Evolutionary conservation across 352 stramenopile species (phyloP), one percentile per base, ranked within the genome.

Genomic region (Lagenidium giganteum): DNA sequence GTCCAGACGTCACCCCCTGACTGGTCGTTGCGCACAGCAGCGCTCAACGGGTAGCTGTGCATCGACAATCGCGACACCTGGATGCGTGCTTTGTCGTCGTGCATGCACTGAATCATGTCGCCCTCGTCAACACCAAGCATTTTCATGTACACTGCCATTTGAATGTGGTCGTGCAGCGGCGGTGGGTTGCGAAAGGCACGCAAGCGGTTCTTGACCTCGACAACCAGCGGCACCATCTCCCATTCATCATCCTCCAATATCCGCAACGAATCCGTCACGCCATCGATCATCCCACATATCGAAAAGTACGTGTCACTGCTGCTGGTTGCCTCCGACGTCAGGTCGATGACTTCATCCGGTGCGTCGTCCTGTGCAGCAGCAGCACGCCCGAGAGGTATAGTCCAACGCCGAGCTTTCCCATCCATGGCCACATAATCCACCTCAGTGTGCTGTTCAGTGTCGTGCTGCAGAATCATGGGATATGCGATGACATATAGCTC

Each of bases 91-190:
- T 60, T 32, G 38, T 75, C 58, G 7, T 51, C 33, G 39, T 87
- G 57, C 37, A 87, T 46, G 39, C 72, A 91, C 55, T 91, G 68
- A 16, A 92, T 67, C 36, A 92, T 51, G 42, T 92, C 71, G 14
- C 76, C 79, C 23, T 77, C 52, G 8, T 59, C 42, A 23, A 89
- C 47, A 1, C 46, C 57, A 4, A 89, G 44, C 76, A 92, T 83
- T 51, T 92, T 92, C 57, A 92, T 79, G 50, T 92, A 92, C 17
- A 92, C 61, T 13, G 74, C 76, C 51, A 89, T 69, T 36, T 92
- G 79, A 16, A 92, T 77, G 22, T 83, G 65, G 41, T 92, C 79
- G 42, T 89, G 66, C 12, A 91, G 62, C 5, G 73, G 79, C 3
- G 66, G 73, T 4, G 70, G 75, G 8, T 72, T 53, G 6, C 64